Evolutionary conservation across 2,329 filamentous ascomycete genomes (phyloP).

Genomic region (Pseudocercospora pini-densiflorae): DNA sequence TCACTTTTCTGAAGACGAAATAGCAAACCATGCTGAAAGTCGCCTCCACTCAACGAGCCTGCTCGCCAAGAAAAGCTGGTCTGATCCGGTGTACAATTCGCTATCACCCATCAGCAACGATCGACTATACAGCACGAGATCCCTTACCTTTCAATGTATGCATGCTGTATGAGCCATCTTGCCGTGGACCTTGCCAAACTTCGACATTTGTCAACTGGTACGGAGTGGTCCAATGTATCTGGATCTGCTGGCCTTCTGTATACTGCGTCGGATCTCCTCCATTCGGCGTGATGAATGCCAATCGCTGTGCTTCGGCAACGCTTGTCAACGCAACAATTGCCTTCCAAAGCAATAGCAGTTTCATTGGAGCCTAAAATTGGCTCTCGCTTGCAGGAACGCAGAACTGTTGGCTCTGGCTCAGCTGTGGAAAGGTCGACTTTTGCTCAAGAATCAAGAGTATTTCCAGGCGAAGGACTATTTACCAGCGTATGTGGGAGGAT

Average conservation of each 20-base stretch:
- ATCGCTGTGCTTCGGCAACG: background rate
- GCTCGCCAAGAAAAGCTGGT: slow-evolving; percentile 22
- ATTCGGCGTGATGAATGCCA: slow-evolving; percentile 1
- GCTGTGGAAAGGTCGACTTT: background rate
- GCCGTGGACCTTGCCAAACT: slow-evolving; percentile 20
- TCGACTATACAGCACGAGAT: background rate
- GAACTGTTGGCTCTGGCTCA: background rate
- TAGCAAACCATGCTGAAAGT: slow-evolving; percentile 12
- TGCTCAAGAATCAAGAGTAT: background rate
- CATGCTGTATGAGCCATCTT: slow-evolving; percentile 16
- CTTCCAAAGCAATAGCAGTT: background rate
- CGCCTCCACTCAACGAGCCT: slow-evolving; percentile 4
- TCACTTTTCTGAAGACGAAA: slow-evolving; percentile 29
- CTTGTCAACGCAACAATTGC: background rate
- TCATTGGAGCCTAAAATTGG: background rate
- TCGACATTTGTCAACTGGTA: slow-evolving; percentile 19
- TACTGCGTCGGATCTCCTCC: slow-evolving; percentile 17
- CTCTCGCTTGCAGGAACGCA: background rate
- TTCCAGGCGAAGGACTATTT: background rate
- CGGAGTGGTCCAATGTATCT: slow-evolving; percentile 14
- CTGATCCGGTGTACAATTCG: slow-evolving; percentile 14
- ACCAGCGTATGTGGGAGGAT: background rate
- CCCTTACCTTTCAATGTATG: slow-evolving; percentile 12
- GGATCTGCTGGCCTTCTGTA: slow-evolving; percentile 8
- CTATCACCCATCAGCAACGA: slow-evolving; percentile 9